Conservation (phyloP, 129 eudicot species). For the Gnaphalium uliginosum region DNA sequence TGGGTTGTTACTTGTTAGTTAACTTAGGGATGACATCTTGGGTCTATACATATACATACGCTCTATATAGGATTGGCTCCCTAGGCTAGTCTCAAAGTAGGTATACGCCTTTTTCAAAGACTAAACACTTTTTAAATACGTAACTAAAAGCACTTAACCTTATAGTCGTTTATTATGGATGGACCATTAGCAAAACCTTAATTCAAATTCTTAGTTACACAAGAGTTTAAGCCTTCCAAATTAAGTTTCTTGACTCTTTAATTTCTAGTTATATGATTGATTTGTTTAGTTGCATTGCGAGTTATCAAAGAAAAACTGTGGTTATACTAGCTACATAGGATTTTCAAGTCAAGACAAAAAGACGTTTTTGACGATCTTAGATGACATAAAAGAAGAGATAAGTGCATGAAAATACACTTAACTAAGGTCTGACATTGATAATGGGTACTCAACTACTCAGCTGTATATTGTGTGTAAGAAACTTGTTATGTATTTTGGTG, state of each 20-base stretch:
- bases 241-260: background rate
- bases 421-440: too few species aligned
- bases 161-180: conserved; percentile 12
- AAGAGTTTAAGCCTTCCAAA: background rate
- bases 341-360: background rate
- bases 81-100: background rate
- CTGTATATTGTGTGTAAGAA: too few species aligned
- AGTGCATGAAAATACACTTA: too few species aligned
- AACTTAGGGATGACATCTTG: background rate
- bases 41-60: too few species aligned
- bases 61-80: background rate
- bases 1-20: background rate
- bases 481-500: too few species aligned
- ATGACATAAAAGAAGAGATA: too few species aligned
- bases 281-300: background rate
- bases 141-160: conserved; percentile 5
- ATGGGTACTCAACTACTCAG: too few species aligned
- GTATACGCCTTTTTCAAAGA: background rate
- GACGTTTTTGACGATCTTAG: background rate
- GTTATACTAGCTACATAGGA: background rate
- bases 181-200: conserved; percentile 15
- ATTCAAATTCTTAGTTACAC: background rate
- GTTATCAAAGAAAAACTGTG: background rate
- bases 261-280: background rate
- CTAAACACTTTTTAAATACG: background rate